Evolutionary conservation across 495 filamentous ascomycete genomes (phyloP), one percentile per base, ranked within the genome.

Genomic region (Xylaria intraflava): DNA sequence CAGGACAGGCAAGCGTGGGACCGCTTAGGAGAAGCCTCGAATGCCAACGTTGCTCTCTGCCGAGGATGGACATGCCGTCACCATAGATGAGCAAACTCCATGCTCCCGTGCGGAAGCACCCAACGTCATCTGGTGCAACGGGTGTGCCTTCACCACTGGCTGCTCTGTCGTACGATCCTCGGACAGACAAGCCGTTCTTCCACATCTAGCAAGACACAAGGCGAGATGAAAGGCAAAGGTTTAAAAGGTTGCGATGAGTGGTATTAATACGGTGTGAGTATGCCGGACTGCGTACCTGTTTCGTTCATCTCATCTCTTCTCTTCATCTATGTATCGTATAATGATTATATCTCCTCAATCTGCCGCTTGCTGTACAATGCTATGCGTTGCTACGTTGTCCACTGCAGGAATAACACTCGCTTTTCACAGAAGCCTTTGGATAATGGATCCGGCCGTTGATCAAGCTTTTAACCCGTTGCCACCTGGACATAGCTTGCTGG

Each of bases 401-500:
- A 23, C 39, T 47, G 35, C 43, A 24, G 8, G 41, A 19, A 47
- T 40, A 7, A 41, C 31, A 20, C 14, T 46, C 10, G 11, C 8
- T 36, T 7, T 27, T 20, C 26, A 52, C 41, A 11, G n/a, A 45
- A 20, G 16, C 30, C 26, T 35, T 22, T 46, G 23, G 16, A 46
- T 22, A 19, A 38, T 17, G 17, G 24, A 6, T 30, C 17, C 12
- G 7, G 3, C 40, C 31, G 14, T 6, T 10, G 24, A 5, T 46
- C 23, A 45, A 39, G 11, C 10, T 2, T 27, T 16, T 44, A 62
- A 27, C 52, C 55, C 40, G 20, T 55, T 30, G 60, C 60, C 40
- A 65, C 82, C 68, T 90, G 87, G 51, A 98, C 80, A 70, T 96
- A 98, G 69, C 88, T 93, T 40, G 91, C 90, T 14, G 92, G 92